phyloP scores from a whole-genome alignment of 2,329 filamentous ascomycete species.

The Emmonsia crescens region DNA sequence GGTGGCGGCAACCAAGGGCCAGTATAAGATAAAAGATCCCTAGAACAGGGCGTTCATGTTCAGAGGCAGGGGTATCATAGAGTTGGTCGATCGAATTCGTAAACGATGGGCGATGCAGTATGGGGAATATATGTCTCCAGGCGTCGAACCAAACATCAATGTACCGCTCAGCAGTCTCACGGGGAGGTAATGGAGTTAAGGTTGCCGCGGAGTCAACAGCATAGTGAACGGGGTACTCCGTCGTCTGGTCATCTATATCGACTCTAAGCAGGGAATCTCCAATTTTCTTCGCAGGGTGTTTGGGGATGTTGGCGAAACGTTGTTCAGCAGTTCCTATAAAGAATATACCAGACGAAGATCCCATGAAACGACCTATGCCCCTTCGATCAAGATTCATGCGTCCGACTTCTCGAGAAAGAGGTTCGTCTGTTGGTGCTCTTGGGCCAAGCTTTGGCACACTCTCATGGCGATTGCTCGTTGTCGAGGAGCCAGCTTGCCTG shows the following conservation, averaged over 20 bases:
- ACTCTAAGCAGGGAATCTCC: slow-evolving; percentile 10
- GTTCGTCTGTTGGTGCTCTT: slow-evolving; percentile 7
- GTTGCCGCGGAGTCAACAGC: background rate
- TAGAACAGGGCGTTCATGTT: slow-evolving; percentile 5
- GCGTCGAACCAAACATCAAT: slow-evolving; percentile 11
- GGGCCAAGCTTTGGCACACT: background rate
- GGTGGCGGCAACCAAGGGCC: slow-evolving; percentile 10
- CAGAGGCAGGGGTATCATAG: slow-evolving; percentile 1
- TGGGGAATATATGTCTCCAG: slow-evolving; percentile 11
- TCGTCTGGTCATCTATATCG: slow-evolving; percentile 9
- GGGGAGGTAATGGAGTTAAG: slow-evolving; percentile 4
- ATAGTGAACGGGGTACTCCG: slow-evolving; percentile 7
- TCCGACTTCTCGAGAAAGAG: slow-evolving; percentile 11
- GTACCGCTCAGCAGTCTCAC: slow-evolving; percentile 7
- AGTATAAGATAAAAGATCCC: slow-evolving; percentile 10
- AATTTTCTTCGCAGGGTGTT: slow-evolving; percentile 5
- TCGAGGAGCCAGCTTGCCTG: background rate
- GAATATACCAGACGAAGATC: slow-evolving; percentile 11
- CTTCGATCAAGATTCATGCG: slow-evolving; percentile 9
- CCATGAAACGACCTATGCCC: slow-evolving; percentile 10
- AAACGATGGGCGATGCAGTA: slow-evolving; percentile 10
- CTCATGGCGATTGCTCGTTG: background rate
- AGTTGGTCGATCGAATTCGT: slow-evolving; percentile 6
- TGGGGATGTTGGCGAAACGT: slow-evolving; percentile 6
- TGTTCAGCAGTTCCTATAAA: slow-evolving; percentile 11